Percentiles rank a stretch among this genome's conserved stretches.
phyloP scores from a whole-genome alignment of 306 rosid genomes.

The Acacia melanoxylon region DNA sequence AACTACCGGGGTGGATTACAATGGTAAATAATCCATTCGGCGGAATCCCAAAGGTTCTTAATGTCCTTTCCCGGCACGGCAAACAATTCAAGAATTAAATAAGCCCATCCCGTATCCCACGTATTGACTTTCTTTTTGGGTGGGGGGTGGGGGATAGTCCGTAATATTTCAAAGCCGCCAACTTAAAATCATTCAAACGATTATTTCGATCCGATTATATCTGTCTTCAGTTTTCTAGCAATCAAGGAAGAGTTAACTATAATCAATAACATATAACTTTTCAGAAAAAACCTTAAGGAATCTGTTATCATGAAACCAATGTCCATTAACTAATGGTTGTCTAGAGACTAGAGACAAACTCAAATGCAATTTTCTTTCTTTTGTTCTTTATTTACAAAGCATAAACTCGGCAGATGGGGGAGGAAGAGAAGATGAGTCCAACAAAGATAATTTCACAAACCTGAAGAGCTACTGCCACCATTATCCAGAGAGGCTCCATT shows the following conservation, averaged over 20 bases:
- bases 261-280: not conserved
- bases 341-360: not conserved
- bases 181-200: not conserved
- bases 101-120: not conserved
- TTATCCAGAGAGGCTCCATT: conserved; percentile 19
- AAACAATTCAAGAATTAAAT: not conserved
- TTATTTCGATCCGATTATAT: not conserved
- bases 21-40: not conserved
- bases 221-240: not conserved
- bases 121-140: not conserved
- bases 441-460: conserved; percentile 22
- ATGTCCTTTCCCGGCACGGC: not conserved
- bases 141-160: not conserved
- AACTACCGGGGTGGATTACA: not conserved
- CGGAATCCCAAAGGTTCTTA: not conserved
- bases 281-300: not conserved
- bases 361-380: not conserved
- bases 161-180: not conserved
- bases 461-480: conserved; percentile 31
- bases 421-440: not conserved
- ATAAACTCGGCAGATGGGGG: not conserved
- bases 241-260: not conserved
- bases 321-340: not conserved
- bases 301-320: not conserved
- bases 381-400: not conserved